Conservation (phyloP, 768 basidiomycete genomes). For the Russula emetica region DNA sequence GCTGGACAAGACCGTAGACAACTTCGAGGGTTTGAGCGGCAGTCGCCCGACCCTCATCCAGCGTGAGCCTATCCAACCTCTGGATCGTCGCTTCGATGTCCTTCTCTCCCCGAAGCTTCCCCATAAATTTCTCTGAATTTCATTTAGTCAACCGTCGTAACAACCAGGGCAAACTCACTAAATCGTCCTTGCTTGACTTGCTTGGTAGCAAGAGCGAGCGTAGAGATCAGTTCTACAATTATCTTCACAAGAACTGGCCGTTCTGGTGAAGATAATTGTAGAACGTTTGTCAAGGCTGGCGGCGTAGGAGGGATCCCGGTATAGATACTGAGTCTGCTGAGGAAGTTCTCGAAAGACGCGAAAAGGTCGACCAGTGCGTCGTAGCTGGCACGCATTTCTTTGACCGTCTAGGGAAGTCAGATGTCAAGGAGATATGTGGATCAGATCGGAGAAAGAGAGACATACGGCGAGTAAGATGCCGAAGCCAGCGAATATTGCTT, state of each 20-base stretch:
- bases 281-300: neutral
- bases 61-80: too few relatives aligned
- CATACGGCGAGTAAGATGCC: neutral
- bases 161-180: neutral
- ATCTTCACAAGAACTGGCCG: too few relatives aligned
- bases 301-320: neutral
- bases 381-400: neutral
- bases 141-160: too few relatives aligned
- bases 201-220: conserved; percentile 2
- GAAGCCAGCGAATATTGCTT: neutral
- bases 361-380: conserved; percentile 5
- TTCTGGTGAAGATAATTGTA: too few relatives aligned
- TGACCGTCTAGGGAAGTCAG: neutral
- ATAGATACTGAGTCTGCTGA: conserved; percentile 2
- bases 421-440: neutral
- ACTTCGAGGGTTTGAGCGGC: too few relatives aligned
- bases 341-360: conserved; percentile 4
- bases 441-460: neutral
- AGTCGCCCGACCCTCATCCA: too few relatives aligned
- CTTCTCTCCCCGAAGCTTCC: too few relatives aligned
- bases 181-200: conserved; percentile 1
- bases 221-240: conserved; percentile 3
- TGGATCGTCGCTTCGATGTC: too few relatives aligned
- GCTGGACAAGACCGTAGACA: too few relatives aligned
- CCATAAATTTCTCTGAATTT: too few relatives aligned